Conservation (phyloP, 306 rosid genomes). For the Cyclanthera cordifolia region DNA sequence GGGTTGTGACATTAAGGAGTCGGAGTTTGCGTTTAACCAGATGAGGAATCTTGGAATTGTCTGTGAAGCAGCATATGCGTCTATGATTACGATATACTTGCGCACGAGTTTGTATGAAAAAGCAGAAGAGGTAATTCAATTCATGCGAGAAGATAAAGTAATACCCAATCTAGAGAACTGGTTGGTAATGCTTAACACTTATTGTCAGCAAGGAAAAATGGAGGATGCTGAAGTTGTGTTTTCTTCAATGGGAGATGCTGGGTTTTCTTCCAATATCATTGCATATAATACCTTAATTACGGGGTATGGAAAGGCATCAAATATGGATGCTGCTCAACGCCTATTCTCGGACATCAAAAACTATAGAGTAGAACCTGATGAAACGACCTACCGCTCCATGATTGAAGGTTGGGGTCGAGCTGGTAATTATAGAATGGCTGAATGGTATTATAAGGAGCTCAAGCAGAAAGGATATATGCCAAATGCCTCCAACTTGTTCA, state of each 20-base stretch:
- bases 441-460: conserved; percentile 43
- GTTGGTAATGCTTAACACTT: conserved; percentile 58
- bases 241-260: conserved; percentile 42
- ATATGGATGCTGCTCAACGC: conserved; percentile 61
- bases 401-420: conserved; percentile 96
- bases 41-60: conserved; percentile 48
- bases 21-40: conserved; percentile 46
- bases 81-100: conserved; percentile 61
- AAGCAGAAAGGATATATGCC: conserved; percentile 51
- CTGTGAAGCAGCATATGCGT: conserved; percentile 63
- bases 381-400: conserved; percentile 80
- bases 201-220: conserved; percentile 75
- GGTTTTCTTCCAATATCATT: conserved; percentile 49
- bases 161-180: conserved; percentile 52
- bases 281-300: conserved; percentile 80
- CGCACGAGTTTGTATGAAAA: conserved; percentile 48
- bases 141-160: conserved; percentile 37
- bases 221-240: conserved; percentile 47
- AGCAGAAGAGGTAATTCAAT: conserved; percentile 47
- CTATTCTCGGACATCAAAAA: conserved; percentile 35
- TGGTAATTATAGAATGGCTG: conserved; percentile 41
- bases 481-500: conserved; percentile 64
- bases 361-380: conserved; percentile 57
- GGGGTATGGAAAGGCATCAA: conserved; percentile 73
- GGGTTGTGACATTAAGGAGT: conserved; percentile 55